Base-by-base conservation (phyloP, 176 grass and related monocot species). In the Poa annua region DNA sequence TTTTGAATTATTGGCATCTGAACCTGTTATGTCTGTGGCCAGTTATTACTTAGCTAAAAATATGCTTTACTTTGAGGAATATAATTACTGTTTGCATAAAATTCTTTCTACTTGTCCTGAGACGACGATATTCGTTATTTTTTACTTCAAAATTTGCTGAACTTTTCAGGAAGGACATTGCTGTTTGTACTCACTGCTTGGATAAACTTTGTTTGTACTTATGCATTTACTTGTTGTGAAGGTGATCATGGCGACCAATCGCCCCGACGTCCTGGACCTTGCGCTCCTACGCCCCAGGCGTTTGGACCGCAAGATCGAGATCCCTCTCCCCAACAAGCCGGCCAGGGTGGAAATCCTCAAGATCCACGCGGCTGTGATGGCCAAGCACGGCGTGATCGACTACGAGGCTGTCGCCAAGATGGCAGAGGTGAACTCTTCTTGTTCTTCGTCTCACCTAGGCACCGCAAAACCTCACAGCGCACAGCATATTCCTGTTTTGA, bases 211-310 rank as follows among this genome's bases (percentile, higher is more conserved):
- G 2, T 56, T 56, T 56, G 7, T 56, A 21, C 53, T n/a, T 55
- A 48, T 50, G 48, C 3, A 16, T 50, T 50, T 50, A 4, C 48
- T 50, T 50, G 13, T 15, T 16, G 48, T 50, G 49, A 55, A 55
- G 73, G 20, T 75, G 6, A 75, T 75, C 49, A 75, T 75, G 50
- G 73, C 73, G 1, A 75, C 73, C 17, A 75, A 75, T n/a, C 49
- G 49, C 1, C 73, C 73, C 4, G 73, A 54, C 20, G 73, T 75
- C 35, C 73, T 75, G 5, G 50, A 75, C 73, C 73, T 49, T 75
- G 73, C 49, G 11, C 73, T 75, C 19, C 0, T 75, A 55, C 73
- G 49, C 3, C 50, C 50, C 0, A 49, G 73, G 1, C 73, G 73
- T 8, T 5, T 75, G 17, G 73, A 75, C 33, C 17, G 73, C 29